Base-by-base conservation (phyloP, 176 grass and related monocot species). In the Carex kokanica region DNA sequence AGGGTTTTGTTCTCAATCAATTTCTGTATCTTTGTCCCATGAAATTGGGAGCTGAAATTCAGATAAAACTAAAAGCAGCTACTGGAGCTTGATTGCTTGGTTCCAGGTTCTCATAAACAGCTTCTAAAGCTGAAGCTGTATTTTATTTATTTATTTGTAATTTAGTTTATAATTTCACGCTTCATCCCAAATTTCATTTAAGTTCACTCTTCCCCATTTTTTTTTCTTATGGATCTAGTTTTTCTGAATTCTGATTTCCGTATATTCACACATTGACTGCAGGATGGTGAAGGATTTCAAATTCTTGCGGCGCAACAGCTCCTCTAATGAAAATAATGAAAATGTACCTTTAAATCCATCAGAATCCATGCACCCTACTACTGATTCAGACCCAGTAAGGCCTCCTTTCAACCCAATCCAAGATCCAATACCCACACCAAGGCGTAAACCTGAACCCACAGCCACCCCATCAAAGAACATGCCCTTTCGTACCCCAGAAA, bases 401-500 rank as follows among this genome's bases (percentile, higher is more conserved):
- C 63, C 80, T 62, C 88, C 88, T 70, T 68, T 90, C 9, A 79
- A 79, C 25, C 21, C 71, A 18, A 90, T 90, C 21, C 88, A 86
- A 34, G 88, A 90, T 29, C 71, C 84, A 71, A 86, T 68, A 21
- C 88, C 88, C 72, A 80, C 64, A 68, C 83, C 71, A 47, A 94
- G 87, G 84, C 84, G 93, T 84, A 98, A 98, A 87, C 15, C 86
- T 6, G 96, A 95, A 60, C 79, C 88, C 15, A 60, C 81, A 34
- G 82, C 81, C 43, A 90, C 88, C 16, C 91, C 89, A 54, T 91
- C 91, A 9, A 93, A 91, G 18, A 93, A 86, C 70, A 60, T 83
- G 62, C 84, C 79, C 54, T 91, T 98, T 79, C 89, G 88, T 73
- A 98, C 96, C 0, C 96, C 96, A 16, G 96, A 98, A 23, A 98